A percentile compares a stretch with the other conserved stretches of the same genome.
phyloP scores from a whole-genome alignment of 257 asterid species.

The Capsicum chinense region DNA sequence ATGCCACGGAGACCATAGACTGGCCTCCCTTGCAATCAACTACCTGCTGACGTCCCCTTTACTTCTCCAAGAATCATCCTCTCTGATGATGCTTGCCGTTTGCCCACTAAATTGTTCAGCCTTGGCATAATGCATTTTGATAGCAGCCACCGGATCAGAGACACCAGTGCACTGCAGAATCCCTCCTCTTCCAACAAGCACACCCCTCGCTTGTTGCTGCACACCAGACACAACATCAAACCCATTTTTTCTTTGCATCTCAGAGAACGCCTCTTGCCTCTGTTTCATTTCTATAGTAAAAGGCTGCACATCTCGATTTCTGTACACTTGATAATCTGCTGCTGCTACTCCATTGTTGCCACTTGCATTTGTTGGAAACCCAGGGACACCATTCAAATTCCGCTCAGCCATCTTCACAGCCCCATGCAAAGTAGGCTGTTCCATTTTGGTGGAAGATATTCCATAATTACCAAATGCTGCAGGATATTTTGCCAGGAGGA shows the following conservation, averaged over 20 bases:
- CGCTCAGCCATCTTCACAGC: conserved; percentile 43
- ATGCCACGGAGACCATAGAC: conserved; percentile 45
- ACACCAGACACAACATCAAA: conserved; percentile 53
- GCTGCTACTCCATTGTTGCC: conserved; percentile 45
- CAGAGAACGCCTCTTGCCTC: conserved; percentile 55
- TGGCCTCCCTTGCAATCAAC: conserved; percentile 45
- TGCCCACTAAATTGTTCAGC: conserved; percentile 58
- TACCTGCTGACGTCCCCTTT: conserved; percentile 82
- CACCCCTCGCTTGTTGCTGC: conserved; percentile 59
- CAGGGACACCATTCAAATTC: conserved; percentile 55
- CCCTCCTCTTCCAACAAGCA: conserved; percentile 63
- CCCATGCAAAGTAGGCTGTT: conserved; percentile 48
- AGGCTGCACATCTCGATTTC: conserved; percentile 56
- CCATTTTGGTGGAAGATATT: conserved; percentile 51
- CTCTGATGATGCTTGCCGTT: conserved; percentile 49
- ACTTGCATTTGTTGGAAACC: conserved; percentile 46
- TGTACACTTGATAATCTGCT: conserved; percentile 50
- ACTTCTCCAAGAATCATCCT: conserved; percentile 75
- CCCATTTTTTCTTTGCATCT: conserved; percentile 77
- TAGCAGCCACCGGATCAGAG: conserved; percentile 88
- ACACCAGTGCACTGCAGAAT: conserved; percentile 63
- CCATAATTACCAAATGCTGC: conserved; percentile 66
- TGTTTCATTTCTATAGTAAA: conserved; percentile 61
- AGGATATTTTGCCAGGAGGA: conserved; percentile 75
- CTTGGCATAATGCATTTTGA: conserved; percentile 76